These are phyloP conservation scores for Phytophthora capsici DNA, from an alignment of 352 stramenopile species.

Conservation along the genomic window DNA sequence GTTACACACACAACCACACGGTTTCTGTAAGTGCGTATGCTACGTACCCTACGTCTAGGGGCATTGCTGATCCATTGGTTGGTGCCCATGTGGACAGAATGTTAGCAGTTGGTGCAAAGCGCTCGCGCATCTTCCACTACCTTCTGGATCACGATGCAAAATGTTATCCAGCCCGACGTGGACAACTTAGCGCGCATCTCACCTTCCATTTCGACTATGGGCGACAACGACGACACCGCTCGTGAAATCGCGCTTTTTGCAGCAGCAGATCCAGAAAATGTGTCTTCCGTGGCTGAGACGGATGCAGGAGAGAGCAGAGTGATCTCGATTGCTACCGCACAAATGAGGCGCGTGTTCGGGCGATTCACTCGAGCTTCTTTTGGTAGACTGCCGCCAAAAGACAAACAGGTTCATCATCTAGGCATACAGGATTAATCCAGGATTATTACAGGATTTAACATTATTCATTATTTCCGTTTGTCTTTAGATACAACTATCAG, in stretches of 20 bases:
- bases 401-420: conserved; percentile 7
- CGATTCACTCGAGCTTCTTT: conserved; percentile 8
- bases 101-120: no score
- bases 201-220: background rate
- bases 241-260: background rate
- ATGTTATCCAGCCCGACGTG: conserved; percentile 19
- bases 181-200: conserved; percentile 20
- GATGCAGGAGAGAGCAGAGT: no score
- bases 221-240: conserved; percentile 14
- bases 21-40: background rate
- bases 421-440: no score
- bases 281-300: no score
- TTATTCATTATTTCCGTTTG: conserved; percentile 1
- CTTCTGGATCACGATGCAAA: no score
- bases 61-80: no score
- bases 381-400: conserved; percentile 19
- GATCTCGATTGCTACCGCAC: conserved; percentile 5
- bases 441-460: conserved; percentile 1
- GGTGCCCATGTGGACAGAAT: no score
- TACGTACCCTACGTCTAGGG: no score
- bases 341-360: conserved; percentile 9
- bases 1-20: conserved; percentile 11
- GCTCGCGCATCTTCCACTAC: no score
- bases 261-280: conserved; percentile 1
- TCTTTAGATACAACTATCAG: conserved; percentile 31